Percentiles rank a stretch among this genome's conserved stretches.
Evolutionary conservation across 2,329 filamentous ascomycete genomes (phyloP).

Genomic region (Aspergillus pseudotamarii): DNA sequence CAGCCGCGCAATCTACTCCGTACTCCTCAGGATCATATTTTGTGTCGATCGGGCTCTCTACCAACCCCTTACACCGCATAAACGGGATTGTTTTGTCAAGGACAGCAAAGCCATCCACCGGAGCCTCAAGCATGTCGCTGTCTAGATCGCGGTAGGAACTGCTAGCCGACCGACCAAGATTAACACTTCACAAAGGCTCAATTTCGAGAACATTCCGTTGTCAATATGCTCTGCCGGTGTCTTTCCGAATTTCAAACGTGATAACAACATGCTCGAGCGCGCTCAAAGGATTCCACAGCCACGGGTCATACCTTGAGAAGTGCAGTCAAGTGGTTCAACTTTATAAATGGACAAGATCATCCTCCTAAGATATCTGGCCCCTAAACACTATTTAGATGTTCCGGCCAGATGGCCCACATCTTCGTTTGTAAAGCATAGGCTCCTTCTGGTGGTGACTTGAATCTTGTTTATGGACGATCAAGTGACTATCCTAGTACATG

Average conservation of each 20-base stretch:
- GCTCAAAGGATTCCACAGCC: conserved; percentile 20
- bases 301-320: conserved; percentile 30
- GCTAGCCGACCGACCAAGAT: conserved; percentile 51
- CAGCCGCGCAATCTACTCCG: conserved; percentile 25
- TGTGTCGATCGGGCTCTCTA: conserved; percentile 47
- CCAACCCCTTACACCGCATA: conserved; percentile 43
- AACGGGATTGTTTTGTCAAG: conserved; percentile 42
- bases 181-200: conserved; percentile 47
- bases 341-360: not conserved
- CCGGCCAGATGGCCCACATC: not conserved
- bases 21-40: conserved; percentile 51
- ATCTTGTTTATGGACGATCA: not conserved
- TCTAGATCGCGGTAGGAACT: conserved; percentile 50
- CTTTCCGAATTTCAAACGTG: conserved; percentile 37
- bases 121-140: conserved; percentile 52
- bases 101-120: conserved; percentile 49
- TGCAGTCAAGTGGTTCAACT: not conserved
- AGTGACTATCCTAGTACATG: not conserved
- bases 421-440: not conserved
- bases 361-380: not conserved
- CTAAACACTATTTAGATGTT: not conserved
- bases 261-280: conserved; percentile 48
- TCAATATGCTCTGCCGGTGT: conserved; percentile 41
- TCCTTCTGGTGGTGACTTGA: not conserved
- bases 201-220: conserved; percentile 42